Base-by-base conservation (phyloP, 768 basidiomycete genomes). In the Rhodotorula babjevae region DNA sequence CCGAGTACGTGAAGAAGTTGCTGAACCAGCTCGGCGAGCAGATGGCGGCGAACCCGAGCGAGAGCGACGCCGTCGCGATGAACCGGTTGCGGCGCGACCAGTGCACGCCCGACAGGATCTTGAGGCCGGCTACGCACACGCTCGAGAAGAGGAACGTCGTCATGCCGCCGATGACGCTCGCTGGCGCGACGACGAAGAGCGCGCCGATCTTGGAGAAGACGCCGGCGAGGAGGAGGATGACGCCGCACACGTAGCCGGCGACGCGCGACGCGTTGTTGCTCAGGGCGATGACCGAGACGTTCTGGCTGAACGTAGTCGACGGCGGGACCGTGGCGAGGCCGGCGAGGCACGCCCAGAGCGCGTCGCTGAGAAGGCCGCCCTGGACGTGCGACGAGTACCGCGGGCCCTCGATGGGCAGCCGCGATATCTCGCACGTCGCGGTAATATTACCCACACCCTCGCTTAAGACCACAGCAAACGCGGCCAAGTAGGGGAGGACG, bases 271-370 rank as follows among this genome's bases (percentile, higher is more conserved):
- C 90, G 76, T 91, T 92, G 4, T 65, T 57, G 14, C 56, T 58
- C 21, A 65, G 57, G 4, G 89, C 0, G 89, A 89, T 76, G 90
- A 92, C 33, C 12, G 52, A 31, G 60, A 61, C 52, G 53, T 68
- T 68, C 42, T 68, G 67, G 12, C 46, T 49, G 56, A 69, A 69
- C 27, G 68, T 69, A 0, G 68, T 89, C 56, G 91, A 82, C 0
- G 91, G 91, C 0, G 90, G 87, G 40, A 91, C 88, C 0, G 91
- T 93, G 81, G 91, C 89, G n/a, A 91, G 82, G 11, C 88, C 90
- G 5, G 90, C 90, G 53, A 92, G 31, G 79, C 91, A 87, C 6
- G 90, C 90, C 21, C 88, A 86, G 16, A 92, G 73, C 19, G 90
- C 90, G 73, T 93, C 91, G 40, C 87, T 76, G 2, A 86, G 87